Conservation (phyloP, 768 basidiomycete genomes). For the Pisolithus orientalis region DNA sequence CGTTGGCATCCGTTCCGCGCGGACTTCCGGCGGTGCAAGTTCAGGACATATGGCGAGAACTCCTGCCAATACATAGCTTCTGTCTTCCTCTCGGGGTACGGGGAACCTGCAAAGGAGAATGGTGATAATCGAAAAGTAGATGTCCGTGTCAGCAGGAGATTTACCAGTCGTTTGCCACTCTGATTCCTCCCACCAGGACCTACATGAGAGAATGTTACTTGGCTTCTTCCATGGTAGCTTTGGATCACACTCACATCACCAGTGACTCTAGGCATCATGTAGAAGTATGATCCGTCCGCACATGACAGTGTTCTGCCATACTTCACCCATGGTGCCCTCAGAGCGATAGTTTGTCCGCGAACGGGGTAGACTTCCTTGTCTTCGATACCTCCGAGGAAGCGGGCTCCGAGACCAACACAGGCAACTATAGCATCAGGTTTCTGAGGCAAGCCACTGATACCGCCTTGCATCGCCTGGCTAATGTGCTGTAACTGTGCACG, state of each 20-base stretch:
- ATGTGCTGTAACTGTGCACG: slow-evolving; percentile 64
- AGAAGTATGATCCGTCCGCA: slow-evolving; percentile 26
- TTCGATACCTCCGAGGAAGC: slow-evolving; percentile 45
- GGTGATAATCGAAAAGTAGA: background rate
- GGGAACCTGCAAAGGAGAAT: slow-evolving; percentile 45
- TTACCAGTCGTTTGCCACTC: slow-evolving; percentile 56
- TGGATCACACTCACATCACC: slow-evolving; percentile 33
- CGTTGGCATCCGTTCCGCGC: slow-evolving; percentile 38
- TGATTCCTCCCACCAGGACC: slow-evolving; percentile 59
- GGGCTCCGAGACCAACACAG: slow-evolving; percentile 62
- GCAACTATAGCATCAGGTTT: slow-evolving; percentile 47
- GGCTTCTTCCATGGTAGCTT: background rate
- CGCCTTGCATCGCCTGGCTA: slow-evolving; percentile 61
- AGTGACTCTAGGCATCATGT: slow-evolving; percentile 31
- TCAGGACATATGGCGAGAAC: slow-evolving; percentile 51
- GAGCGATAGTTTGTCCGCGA: slow-evolving; percentile 39
- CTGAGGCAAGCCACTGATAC: slow-evolving; percentile 14
- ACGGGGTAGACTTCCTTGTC: slow-evolving; percentile 42
- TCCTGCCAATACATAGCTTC: slow-evolving; percentile 49
- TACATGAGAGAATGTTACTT: slow-evolving; percentile 8
- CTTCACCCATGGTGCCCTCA: slow-evolving; percentile 45
- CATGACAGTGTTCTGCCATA: slow-evolving; percentile 29
- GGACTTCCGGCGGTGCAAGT: slow-evolving; percentile 49
- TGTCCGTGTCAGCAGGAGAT: background rate
- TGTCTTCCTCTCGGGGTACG: slow-evolving; percentile 55